Evolutionary conservation across 163 green algal genomes (phyloP), one percentile per base, ranked within the genome.

Genomic region (Chloroidium sp.): DNA sequence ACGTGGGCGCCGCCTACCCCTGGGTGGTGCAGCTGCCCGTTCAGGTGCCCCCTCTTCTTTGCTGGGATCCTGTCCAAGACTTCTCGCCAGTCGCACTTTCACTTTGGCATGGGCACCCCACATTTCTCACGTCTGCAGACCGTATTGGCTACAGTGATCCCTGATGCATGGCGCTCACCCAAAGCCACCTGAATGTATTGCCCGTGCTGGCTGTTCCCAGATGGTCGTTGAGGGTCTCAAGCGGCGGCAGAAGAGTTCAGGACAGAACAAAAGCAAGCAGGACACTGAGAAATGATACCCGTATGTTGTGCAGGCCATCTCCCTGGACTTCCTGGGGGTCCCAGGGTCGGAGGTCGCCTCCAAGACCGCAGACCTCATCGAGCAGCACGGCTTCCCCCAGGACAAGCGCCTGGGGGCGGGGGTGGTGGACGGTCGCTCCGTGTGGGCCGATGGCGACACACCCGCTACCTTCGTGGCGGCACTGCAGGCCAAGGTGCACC

Each of bases 391-490:
- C 84, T 97, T 96, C 78, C 94, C 94, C 2, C 77, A 82, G 8
- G 85, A 80, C 87, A 97, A 96, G 90, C 83, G 88, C 62, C 88
- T 97, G 77, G 91, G 91, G 2, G 91, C 89, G 2, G 94, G 94
- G 78, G 86, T 97, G 13, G 86, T 98, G 59, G 93, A 97, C 83
- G 94, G 92, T 13, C 91, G 94, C 58, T 93, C 86, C 67, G 85
- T 95, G 74, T 98, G 91, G 90, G 86, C 86, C 8, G 93, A 97
- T 83, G 87, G 89, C 69, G 85, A 77, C 59, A 79, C 78, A 0
- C 83, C 88, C 13, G 60, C 84, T 61, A 78, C 82, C 1, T 76
- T 94, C 58, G 79, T 95, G 67, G 75, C 74, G 0, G 83, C 90
- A 74, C 85, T 96, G 69, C 78, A 80, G 3, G 75, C 79, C 57